Evolutionary conservation across 228 moss, liverwort and hornwort species (phyloP).

Genomic region (Sphagnum fallax): DNA sequence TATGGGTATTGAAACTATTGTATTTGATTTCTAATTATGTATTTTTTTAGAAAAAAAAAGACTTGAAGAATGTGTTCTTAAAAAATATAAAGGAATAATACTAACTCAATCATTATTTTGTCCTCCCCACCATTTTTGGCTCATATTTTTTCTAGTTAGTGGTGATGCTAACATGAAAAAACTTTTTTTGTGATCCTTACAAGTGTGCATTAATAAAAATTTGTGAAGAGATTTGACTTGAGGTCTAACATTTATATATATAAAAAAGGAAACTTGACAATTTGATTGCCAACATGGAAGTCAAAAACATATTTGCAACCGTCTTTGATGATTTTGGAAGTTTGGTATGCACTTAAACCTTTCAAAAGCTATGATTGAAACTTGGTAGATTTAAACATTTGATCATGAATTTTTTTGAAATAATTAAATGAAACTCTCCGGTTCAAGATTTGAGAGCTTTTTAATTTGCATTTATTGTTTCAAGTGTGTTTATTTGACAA

Average conservation of each 20-base stretch:
- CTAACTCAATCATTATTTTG: neutral
- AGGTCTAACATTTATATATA: conserved; percentile 63
- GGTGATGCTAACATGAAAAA: conserved; percentile 33
- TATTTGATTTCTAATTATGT: neutral
- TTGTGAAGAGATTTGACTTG: conserved; percentile 65
- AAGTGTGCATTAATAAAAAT: conserved; percentile 1
- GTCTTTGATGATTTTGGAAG: conserved; percentile 94
- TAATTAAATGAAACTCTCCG: no score
- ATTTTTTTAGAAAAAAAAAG: no score
- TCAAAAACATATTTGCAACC: conserved; percentile 62
- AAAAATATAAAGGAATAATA: no score
- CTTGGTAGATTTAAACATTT: no score
- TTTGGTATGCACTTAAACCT: conserved; percentile 42
- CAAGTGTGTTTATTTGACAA: no score
- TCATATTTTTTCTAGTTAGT: neutral
- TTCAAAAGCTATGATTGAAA: no score
- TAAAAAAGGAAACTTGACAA: conserved; percentile 63
- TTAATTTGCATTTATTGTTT: no score
- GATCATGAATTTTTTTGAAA: no score
- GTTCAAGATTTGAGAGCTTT: no score
- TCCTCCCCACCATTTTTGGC: neutral
- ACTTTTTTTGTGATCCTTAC: conserved; percentile 56
- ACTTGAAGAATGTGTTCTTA: no score
- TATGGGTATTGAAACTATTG: neutral
- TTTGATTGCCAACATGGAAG: conserved; percentile 51